A percentile compares a stretch with the other conserved stretches of the same genome.
phyloP scores from a whole-genome alignment of 192 early-diverging fungal genomes.

The Coemansia sp. region DNA sequence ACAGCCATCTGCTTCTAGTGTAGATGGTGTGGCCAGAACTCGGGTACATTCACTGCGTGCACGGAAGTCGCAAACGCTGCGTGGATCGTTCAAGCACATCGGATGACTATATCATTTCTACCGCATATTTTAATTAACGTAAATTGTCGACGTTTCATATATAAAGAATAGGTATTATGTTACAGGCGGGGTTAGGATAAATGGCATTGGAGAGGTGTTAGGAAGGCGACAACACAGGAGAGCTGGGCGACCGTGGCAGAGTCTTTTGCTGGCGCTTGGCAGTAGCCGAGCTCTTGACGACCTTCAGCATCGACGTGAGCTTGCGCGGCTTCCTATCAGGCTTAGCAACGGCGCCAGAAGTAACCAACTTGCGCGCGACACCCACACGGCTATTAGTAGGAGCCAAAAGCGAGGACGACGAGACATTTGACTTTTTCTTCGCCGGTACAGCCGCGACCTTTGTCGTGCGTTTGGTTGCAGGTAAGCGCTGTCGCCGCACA shows the following conservation, averaged over 20 bases:
- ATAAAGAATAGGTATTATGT: neutral
- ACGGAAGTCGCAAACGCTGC: constrained; percentile 25
- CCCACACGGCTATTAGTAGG: neutral
- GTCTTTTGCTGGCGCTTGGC: constrained; percentile 1
- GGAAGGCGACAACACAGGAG: constrained; percentile 20
- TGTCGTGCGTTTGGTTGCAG: neutral
- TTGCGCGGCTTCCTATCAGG: constrained; percentile 5
- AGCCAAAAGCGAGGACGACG: constrained; percentile 9
- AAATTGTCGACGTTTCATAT: neutral
- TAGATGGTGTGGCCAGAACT: neutral
- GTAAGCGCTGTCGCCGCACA: neutral
- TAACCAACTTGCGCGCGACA: neutral
- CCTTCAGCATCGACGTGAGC: constrained; percentile 45
- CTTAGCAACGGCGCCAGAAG: constrained; percentile 5
- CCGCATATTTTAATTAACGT: neutral
- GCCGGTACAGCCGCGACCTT: neutral
- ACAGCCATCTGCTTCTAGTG: neutral
- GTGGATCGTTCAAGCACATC: constrained; percentile 38
- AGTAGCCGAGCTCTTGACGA: constrained; percentile 27
- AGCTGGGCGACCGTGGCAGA: constrained; percentile 17
- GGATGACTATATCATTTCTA: neutral
- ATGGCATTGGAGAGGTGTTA: neutral
- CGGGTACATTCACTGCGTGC: neutral
- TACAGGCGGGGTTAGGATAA: neutral
- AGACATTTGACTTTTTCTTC: neutral